Base-by-base conservation (phyloP, 2,329 filamentous ascomycete species). In the Pseudocercospora fuligena region DNA sequence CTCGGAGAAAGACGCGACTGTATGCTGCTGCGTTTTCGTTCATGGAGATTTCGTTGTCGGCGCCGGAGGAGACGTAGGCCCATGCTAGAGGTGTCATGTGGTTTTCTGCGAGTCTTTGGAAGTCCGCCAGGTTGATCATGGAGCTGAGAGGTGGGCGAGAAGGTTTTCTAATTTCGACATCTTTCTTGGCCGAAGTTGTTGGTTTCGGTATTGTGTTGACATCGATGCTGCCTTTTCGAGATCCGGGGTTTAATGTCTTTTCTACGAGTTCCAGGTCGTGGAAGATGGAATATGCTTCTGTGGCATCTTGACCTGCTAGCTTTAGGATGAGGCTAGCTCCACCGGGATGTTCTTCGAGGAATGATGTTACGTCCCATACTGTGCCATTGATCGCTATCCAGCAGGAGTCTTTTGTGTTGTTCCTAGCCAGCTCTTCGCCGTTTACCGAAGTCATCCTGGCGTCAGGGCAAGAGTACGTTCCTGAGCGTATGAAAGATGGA, bases 331-430 rank as follows among this genome's bases (percentile, higher is more conserved):
- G 73, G 21, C 76, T 77, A 71, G 70, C 74, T 65, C 92, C 93
- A 67, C 93, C 93, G 25, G 93, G 93, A 76, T 96, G 93, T 79
- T 96, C 92, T 11, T 91, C 90, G n/a, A 95, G 80, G 77, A 95
- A 96, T 51, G 93, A 91, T 3, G 93, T 96, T 66, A 96, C 91
- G 83, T 97, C 92, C 81, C 95, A 97, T 70, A 97, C 92, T 71
- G 92, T 88, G 73, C 90, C 92, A 78, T 97, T 94, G 27, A 97
- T 85, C 61, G 94, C 86, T 1, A 97, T 92, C 93, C 94, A 97
- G 81, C 94, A 97, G 82, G 91, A 94, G 19, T 94, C 88, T 63
- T 86, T 77, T 2, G 90, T 89, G 76, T 92, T 94, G 82, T 97
- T 93, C 76, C 93, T 91, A 69, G 90, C 90, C 70, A 97, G 81